Evolutionary conservation across 164 flowering plant species (phyloP).

Genomic region (Magnolia kwangsiensis): DNA sequence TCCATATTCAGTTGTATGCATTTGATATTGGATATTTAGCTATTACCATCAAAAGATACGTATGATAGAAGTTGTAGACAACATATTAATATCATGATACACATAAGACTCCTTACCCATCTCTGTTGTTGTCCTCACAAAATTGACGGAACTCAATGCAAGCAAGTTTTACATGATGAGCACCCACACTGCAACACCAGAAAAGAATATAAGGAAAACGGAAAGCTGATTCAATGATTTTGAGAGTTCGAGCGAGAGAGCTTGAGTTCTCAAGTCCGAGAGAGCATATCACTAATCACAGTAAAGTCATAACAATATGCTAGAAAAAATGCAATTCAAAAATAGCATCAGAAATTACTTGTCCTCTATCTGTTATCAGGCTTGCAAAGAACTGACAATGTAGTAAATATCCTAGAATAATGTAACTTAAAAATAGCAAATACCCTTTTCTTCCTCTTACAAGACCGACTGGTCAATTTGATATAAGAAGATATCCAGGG

Average conservation of each 20-base stretch:
- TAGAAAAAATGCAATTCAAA: not conserved
- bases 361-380: not conserved
- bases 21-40: not conserved
- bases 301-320: not conserved
- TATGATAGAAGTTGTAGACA: not conserved
- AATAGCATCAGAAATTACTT: not conserved
- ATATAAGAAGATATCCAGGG: too few species aligned
- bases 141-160: conserved; percentile 26
- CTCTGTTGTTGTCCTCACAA: conserved; percentile 22
- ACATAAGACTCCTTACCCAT: conserved; percentile 22
- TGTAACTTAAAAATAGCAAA: not conserved
- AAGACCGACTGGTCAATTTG: not conserved
- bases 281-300: not conserved
- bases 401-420: not conserved
- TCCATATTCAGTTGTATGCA: not conserved
- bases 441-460: not conserved
- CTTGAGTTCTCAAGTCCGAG: too few species aligned
- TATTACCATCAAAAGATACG: not conserved
- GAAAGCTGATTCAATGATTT: not conserved
- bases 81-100: not conserved
- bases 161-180: conserved; percentile 23
- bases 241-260: too few species aligned
- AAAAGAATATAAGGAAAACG: not conserved
- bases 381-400: not conserved
- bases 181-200: conserved; percentile 30